Evolutionary conservation across 257 asterid species (phyloP).

Genomic region (Nicotiana paniculata): DNA sequence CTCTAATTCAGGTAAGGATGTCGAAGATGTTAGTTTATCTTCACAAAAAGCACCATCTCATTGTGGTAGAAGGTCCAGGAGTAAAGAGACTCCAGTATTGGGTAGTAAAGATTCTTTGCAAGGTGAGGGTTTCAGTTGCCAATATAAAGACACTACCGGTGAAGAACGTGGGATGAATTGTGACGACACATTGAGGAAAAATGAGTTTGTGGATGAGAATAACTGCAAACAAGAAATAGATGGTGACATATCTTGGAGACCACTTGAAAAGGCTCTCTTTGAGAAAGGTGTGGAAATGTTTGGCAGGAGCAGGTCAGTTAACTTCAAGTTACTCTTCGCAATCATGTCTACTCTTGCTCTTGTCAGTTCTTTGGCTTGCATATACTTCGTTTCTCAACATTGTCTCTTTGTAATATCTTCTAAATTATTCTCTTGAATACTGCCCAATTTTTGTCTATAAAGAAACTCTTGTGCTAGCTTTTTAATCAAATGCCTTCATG

Average conservation of each 20-base stretch:
- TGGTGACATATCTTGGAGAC: constrained; percentile 64
- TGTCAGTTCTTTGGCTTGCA: background rate
- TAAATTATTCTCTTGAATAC: background rate
- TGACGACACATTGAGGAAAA: constrained; percentile 44
- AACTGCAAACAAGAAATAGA: constrained; percentile 33
- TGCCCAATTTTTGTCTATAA: background rate
- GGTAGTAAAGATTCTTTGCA: constrained; percentile 36
- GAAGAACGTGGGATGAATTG: constrained; percentile 32
- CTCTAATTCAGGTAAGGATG: constrained; percentile 26
- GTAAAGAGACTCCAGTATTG: constrained; percentile 38
- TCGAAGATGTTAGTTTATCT: constrained; percentile 19
- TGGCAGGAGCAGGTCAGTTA: constrained; percentile 78
- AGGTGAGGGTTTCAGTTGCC: constrained; percentile 43
- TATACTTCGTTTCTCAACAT: background rate
- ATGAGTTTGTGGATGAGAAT: constrained; percentile 42
- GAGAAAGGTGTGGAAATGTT: constrained; percentile 87
- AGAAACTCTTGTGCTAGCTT: background rate
- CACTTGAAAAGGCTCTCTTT: constrained; percentile 78
- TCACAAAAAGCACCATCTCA: constrained; percentile 41
- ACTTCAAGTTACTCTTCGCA: constrained; percentile 12
- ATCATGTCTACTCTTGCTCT: background rate
- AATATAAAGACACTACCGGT: constrained; percentile 40
- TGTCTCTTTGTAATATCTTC: background rate
- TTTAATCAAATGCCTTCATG: background rate
- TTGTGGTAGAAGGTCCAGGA: constrained; percentile 47